Base-by-base conservation (phyloP, 2,329 filamentous ascomycete species). In the Cladosporium oxysporum region DNA sequence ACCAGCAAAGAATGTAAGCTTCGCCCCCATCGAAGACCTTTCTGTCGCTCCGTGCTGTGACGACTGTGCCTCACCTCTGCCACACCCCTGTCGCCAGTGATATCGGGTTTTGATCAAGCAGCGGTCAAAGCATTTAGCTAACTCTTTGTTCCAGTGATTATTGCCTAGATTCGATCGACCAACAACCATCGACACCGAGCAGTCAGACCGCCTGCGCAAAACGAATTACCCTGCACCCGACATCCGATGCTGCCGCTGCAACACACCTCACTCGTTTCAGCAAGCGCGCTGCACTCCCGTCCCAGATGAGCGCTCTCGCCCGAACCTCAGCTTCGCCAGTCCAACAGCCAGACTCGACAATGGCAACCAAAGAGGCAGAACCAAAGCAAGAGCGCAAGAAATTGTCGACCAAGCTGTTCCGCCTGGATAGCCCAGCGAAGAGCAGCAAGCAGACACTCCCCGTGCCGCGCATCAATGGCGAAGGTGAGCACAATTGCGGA, bases 401-500 rank as follows among this genome's bases (percentile, higher is more conserved):
- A 12, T 16, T 63, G 23, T 44, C 61, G 16, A 52, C 35, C n/a
- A 63, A 63, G 50, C 61, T 63, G 61, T 63, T 63, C 35, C 61
- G 50, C 50, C 37, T 63, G 49, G 61, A 63, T 33, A 63, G 50
- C n/a, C 61, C 61, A 7, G 59, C 28, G 37, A 63, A 63, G 50
- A 57, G 61, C 26, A 35, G 23, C 16, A 57, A 63, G 49, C 60
- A 35, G 31, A 55, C 50, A 29, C 16, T 35, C 29, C 33, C 61
- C 12, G 31, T 33, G 12, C 61, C 61, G n/a, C 61, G 50, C 5
- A 31, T 57, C 49, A 63, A 63, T 57, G 61, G 61, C 35, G 50
- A 63, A 55, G 61, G 61, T 63, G 21, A 55, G 61, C 26, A 53
- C 61, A 37, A 62, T 41, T 62, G 59, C 59, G 47, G 59, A n/a